phyloP scores from a whole-genome alignment of 148 eudicot species.

The Mesembryanthemum crystallinum region DNA sequence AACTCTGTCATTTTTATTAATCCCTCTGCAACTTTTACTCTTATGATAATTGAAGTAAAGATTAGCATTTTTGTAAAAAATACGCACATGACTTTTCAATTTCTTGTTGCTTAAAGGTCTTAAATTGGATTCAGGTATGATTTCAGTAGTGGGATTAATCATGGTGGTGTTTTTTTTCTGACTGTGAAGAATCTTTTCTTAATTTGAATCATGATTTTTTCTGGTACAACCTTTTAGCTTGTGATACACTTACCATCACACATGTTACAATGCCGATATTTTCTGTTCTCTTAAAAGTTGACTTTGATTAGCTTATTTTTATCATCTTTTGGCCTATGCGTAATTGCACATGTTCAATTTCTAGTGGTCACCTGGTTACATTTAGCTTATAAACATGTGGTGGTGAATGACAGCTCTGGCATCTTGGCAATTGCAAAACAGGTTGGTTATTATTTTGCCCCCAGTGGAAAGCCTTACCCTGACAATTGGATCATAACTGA shows the following conservation, averaged over 20 bases:
- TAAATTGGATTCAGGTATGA: neutral
- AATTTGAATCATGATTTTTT: neutral
- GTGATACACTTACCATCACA: too few relatives aligned
- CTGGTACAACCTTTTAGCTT: too few relatives aligned
- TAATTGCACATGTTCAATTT: neutral
- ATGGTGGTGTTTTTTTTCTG: neutral
- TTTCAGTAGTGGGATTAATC: neutral
- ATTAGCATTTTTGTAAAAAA: neutral
- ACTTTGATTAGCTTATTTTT: neutral
- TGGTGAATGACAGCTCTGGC: conserved; percentile 41
- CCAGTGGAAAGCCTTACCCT: conserved; percentile 98
- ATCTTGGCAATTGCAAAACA: conserved; percentile 57
- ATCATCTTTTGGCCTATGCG: neutral
- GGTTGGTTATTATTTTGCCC: conserved; percentile 99
- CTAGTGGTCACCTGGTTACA: conserved; percentile 19
- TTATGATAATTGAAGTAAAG: neutral
- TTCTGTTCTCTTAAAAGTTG: neutral
- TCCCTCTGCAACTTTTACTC: neutral
- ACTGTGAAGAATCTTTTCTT: neutral
- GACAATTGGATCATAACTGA: conserved; percentile 99
- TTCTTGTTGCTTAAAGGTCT: neutral
- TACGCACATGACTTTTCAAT: neutral
- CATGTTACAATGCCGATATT: neutral
- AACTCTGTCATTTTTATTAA: neutral
- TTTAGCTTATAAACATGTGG: conserved; percentile 29